phyloP scores from a whole-genome alignment of 192 early-diverging fungal species.

The Entomortierella parvispora region DNA sequence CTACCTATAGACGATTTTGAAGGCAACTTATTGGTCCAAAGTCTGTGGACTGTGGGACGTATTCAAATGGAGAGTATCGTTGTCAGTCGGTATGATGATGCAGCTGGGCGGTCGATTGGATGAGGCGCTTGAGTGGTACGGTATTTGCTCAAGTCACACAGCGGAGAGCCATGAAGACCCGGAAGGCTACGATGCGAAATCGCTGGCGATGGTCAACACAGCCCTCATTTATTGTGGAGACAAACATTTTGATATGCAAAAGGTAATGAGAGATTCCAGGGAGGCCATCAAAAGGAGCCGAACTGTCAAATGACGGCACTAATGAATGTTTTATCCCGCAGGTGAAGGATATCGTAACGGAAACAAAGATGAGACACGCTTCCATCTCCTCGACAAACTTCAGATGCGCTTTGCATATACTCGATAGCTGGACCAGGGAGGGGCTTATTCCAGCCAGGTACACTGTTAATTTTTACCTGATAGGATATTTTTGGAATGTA shows the following conservation, averaged over 20 bases:
- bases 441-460: constrained; percentile 41
- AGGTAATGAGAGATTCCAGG: constrained; percentile 4
- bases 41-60: constrained; percentile 23
- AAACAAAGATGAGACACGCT: constrained; percentile 17
- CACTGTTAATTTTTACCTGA: constrained; percentile 1
- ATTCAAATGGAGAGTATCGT: constrained; percentile 32
- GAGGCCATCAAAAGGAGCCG: not conserved
- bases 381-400: constrained; percentile 15
- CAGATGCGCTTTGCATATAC: constrained; percentile 32
- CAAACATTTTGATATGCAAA: constrained; percentile 9
- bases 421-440: constrained; percentile 38
- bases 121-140: constrained; percentile 43
- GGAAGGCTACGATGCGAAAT: constrained; percentile 44
- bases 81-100: constrained; percentile 39
- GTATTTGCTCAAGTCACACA: constrained; percentile 25
- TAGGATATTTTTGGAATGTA: constrained; percentile 2
- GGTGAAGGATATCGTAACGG: constrained; percentile 21
- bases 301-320: not conserved
- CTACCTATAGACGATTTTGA: constrained; percentile 34
- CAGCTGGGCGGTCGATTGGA: constrained; percentile 34
- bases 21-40: constrained; percentile 32
- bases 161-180: constrained; percentile 19
- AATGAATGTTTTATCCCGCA: not conserved
- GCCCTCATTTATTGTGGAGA: constrained; percentile 40
- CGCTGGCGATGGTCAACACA: constrained; percentile 32